These are phyloP conservation scores for Aspergillus nanangensis DNA, from an alignment of 495 filamentous ascomycete species.

Conservation along the genomic window DNA sequence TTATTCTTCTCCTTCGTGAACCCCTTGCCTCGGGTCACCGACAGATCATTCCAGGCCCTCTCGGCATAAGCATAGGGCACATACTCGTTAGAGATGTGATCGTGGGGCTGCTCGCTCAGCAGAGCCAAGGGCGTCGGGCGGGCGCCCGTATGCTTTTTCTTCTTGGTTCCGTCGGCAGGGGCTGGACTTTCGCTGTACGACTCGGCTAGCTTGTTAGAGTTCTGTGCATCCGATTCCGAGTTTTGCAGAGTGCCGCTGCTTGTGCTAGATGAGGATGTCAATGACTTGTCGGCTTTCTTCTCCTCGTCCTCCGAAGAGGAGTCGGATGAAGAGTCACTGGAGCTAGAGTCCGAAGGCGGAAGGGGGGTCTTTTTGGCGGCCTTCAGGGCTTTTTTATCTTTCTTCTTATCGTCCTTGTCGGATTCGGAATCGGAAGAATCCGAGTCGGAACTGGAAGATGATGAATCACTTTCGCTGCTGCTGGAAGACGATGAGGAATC, in stretches of 20 bases:
- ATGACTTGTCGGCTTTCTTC: slow-evolving; percentile 13
- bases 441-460: slow-evolving; percentile 27
- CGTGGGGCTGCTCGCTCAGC: slow-evolving; percentile 39
- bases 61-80: slow-evolving; percentile 83
- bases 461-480: slow-evolving; percentile 14
- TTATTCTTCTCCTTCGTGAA: slow-evolving; percentile 99
- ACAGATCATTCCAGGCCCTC: slow-evolving; percentile 78
- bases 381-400: slow-evolving; percentile 36
- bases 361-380: slow-evolving; percentile 51
- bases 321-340: slow-evolving; percentile 15
- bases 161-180: slow-evolving; percentile 36
- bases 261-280: slow-evolving; percentile 14
- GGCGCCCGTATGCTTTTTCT: slow-evolving; percentile 48
- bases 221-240: slow-evolving; percentile 27
- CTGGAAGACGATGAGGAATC: slow-evolving; percentile 20
- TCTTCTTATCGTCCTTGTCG: slow-evolving; percentile 25
- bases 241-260: slow-evolving; percentile 30
- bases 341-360: slow-evolving; percentile 37
- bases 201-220: slow-evolving; percentile 20
- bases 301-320: slow-evolving; percentile 23
- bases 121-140: slow-evolving; percentile 41
- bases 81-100: slow-evolving; percentile 64
- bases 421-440: slow-evolving; percentile 41
- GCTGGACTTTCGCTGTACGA: slow-evolving; percentile 43
- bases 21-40: slow-evolving; percentile 87